phyloP scores from a whole-genome alignment of 202 grass and related monocot genomes.

The Saccharum hybrid region DNA sequence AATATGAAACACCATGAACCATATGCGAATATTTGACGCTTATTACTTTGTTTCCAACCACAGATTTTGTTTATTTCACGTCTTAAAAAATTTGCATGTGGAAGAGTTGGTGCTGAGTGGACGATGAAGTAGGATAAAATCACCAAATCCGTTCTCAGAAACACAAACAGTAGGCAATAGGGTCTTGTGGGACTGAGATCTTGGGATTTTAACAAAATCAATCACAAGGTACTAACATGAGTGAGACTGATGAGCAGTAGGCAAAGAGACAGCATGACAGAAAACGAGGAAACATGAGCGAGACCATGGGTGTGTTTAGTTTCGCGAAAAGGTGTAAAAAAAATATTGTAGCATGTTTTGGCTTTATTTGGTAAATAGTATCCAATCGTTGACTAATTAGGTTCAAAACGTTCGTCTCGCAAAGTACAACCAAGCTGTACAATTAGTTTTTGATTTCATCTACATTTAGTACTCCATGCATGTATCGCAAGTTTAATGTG shows the following conservation, averaged over 20 bases:
- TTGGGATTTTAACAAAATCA: not conserved
- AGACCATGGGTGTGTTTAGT: too few relatives aligned
- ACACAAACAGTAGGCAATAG: not conserved
- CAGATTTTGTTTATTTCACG: not conserved
- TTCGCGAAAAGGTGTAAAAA: too few relatives aligned
- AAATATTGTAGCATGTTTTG: too few relatives aligned
- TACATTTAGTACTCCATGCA: too few relatives aligned
- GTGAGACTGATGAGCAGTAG: not conserved
- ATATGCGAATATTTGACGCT: not conserved
- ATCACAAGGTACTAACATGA: not conserved
- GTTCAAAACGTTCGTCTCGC: too few relatives aligned
- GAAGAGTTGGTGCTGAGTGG: not conserved
- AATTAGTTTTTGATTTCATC: too few relatives aligned
- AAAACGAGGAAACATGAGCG: conserved; percentile 26
- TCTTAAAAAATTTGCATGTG: too few relatives aligned
- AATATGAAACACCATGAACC: not conserved
- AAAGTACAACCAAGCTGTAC: too few relatives aligned
- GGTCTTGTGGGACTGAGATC: not conserved
- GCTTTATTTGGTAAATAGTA: too few relatives aligned
- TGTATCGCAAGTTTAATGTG: too few relatives aligned
- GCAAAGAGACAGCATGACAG: conserved; percentile 33
- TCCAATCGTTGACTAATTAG: too few relatives aligned
- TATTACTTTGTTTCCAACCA: not conserved
- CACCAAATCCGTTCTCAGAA: not conserved
- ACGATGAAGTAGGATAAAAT: not conserved